Evolutionary conservation across 176 grass and related monocot species (phyloP).

Genomic region (Avena atlantica): DNA sequence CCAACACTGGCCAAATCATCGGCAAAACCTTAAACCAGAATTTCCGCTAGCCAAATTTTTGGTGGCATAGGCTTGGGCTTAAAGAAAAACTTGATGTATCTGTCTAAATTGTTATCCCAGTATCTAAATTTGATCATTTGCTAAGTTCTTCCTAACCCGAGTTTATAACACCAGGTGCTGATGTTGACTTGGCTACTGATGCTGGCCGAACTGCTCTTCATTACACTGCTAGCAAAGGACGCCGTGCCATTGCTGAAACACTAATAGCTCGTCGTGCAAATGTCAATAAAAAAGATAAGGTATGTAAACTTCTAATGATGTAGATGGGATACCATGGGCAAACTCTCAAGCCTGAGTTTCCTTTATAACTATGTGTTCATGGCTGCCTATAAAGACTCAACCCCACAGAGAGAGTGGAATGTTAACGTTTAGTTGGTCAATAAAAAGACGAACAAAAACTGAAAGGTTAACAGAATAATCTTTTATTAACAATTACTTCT

Average conservation of each 20-base stretch:
- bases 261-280: conserved; percentile 74
- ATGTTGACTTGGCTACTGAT: conserved; percentile 82
- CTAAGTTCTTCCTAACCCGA: not conserved
- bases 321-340: not conserved
- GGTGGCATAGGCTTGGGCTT: not conserved
- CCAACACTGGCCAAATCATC: not conserved
- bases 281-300: conserved; percentile 97
- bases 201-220: conserved; percentile 97
- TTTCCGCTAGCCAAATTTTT: not conserved
- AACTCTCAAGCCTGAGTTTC: not conserved
- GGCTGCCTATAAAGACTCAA: not conserved
- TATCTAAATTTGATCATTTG: not conserved
- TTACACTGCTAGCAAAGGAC: conserved; percentile 91
- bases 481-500: not conserved
- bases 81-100: not conserved
- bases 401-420: not conserved
- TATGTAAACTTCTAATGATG: conserved; percentile 38
- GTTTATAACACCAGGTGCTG: conserved; percentile 63
- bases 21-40: not conserved
- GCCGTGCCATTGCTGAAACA: conserved; percentile 70
- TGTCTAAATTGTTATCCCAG: not conserved
- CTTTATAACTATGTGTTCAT: not conserved
- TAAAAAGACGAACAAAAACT: not conserved
- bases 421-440: not conserved
- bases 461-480: not conserved